A percentile compares a stretch with the other conserved stretches of the same genome.
phyloP scores from a whole-genome alignment of 2,329 filamentous ascomycete genomes.

The Fusarium lateritium region DNA sequence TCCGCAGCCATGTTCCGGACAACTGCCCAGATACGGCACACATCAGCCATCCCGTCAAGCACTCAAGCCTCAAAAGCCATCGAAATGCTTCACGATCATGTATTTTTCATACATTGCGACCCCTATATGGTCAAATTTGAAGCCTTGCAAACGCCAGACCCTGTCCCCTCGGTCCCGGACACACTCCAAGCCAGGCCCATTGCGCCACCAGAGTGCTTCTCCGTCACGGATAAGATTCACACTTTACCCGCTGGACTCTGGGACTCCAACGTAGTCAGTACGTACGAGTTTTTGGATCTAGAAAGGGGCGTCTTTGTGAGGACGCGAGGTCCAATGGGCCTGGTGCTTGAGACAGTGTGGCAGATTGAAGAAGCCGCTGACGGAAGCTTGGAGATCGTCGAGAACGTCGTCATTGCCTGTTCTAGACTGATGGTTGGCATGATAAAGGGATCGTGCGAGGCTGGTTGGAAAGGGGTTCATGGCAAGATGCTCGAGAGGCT shows the following conservation, averaged over 20 bases:
- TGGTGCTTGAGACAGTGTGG: constrained; percentile 70
- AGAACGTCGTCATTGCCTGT: constrained; percentile 66
- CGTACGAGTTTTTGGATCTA: constrained; percentile 67
- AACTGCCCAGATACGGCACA: constrained; percentile 60
- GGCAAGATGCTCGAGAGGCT: constrained; percentile 61
- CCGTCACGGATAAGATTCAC: constrained; percentile 66
- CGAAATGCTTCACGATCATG: constrained; percentile 65
- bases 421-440: constrained; percentile 64
- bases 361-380: constrained; percentile 53
- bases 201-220: constrained; percentile 58
- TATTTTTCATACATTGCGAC: constrained; percentile 66
- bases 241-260: constrained; percentile 69
- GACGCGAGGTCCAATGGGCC: constrained; percentile 64
- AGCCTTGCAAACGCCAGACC: constrained; percentile 48
- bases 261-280: constrained; percentile 68
- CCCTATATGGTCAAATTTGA: constrained; percentile 65
- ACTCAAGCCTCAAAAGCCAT: constrained; percentile 56
- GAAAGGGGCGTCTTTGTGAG: constrained; percentile 66
- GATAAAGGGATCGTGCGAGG: constrained; percentile 66
- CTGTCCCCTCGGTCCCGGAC: constrained; percentile 46
- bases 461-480: constrained; percentile 66
- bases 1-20: constrained; percentile 59
- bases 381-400: constrained; percentile 60
- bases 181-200: constrained; percentile 46
- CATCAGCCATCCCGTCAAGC: constrained; percentile 59